A percentile compares a stretch with the other conserved stretches of the same genome.
Evolutionary conservation across 257 asterid species (phyloP).

Genomic region (Penstemon barbatus): DNA sequence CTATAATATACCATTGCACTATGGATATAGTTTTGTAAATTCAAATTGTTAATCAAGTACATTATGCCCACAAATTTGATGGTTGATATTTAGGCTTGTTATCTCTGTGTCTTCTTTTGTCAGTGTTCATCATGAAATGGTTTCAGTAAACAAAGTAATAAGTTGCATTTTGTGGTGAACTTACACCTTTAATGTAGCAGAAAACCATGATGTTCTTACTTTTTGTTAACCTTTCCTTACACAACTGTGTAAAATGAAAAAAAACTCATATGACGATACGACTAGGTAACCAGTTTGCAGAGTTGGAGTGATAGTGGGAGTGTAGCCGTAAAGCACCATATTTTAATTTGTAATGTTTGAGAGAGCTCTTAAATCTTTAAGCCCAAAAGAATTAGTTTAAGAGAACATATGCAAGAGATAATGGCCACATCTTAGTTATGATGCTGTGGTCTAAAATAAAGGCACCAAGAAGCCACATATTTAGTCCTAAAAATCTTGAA

Average conservation of each 20-base stretch:
- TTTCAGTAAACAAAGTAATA: not conserved
- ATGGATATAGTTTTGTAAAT: slow-evolving; percentile 12
- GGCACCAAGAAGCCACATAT: no score
- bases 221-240: slow-evolving; percentile 12
- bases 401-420: not conserved
- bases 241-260: slow-evolving; percentile 7
- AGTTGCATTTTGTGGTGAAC: slow-evolving; percentile 21
- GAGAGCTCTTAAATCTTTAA: not conserved
- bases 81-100: slow-evolving; percentile 15
- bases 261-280: slow-evolving; percentile 14
- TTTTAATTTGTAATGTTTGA: no score
- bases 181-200: slow-evolving; percentile 8
- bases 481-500: no score
- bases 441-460: not conserved
- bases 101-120: slow-evolving; percentile 9
- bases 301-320: not conserved
- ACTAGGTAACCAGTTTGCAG: not conserved
- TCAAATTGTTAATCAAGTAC: not conserved
- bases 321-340: not conserved
- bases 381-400: not conserved
- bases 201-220: slow-evolving; percentile 12
- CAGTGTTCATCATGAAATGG: slow-evolving; percentile 12
- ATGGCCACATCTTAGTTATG: no score
- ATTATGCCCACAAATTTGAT: not conserved
- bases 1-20: slow-evolving; percentile 20